Base-by-base conservation (phyloP, 345 rosid genomes). In the Hirschfeldia incana region DNA sequence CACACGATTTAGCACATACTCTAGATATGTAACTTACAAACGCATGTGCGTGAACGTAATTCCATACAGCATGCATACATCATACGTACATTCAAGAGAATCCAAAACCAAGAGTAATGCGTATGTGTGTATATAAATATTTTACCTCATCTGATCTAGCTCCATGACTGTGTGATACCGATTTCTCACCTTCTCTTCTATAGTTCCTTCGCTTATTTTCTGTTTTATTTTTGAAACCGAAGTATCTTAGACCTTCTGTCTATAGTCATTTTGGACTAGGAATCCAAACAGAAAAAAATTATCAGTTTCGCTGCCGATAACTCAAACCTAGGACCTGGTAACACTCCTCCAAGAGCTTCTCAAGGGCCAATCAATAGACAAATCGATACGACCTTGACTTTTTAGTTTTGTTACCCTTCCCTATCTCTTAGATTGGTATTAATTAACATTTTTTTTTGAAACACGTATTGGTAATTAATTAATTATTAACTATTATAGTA, bases 101-200 rank as follows among this genome's bases (percentile, higher is more conserved):
- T 57, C 76, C 39, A 78, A 78, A 70, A 76, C 42, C 46, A 76
- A 67, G 71, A 57, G 65, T 63, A 16, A 28, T 70, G 76, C 12
- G 65, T 59, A 58, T 69, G 39, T 76, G 16, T 69, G 2, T 67
- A 11, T 62, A 15, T 77, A 65, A 60, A 60, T 60, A 28, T 60
- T 70, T 71, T 70, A 71, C 66, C 64, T 51, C 65, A 49, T 77
- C 76, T 78, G 71, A 36, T 71, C 81, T 65, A 21, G 21, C 21
- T 21, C 61, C 68, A 66, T 78, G 81, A 42, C 77, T 17, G 68
- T 78, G 69, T 73, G 82, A 78, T 72, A n/a, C 37, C 21, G 81
- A 78, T 78, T 67, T 72, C 68, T 78, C 73, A 78, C 77, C 75
- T 33, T 70, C 44, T 70, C 77, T 78, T 71, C 81, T 27, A 70